Conservation (phyloP, 495 filamentous ascomycete species). For the Penicillium mononematosum region DNA sequence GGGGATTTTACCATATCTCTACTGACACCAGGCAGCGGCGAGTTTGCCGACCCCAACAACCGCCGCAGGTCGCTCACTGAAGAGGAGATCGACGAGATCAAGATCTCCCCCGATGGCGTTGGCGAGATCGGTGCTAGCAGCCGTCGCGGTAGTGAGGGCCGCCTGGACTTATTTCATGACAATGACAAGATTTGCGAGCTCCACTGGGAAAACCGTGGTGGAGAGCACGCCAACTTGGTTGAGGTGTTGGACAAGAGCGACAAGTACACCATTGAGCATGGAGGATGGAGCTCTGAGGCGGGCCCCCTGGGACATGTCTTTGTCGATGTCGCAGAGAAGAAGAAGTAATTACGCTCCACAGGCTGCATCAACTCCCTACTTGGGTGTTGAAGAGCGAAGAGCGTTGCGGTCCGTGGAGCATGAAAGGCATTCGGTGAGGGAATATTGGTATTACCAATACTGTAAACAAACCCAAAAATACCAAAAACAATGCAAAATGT, state of each 20-base stretch:
- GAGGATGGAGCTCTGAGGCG: conserved; percentile 38
- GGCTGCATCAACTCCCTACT: neutral
- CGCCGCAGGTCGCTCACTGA: conserved; percentile 34
- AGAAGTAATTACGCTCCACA: conserved; percentile 22
- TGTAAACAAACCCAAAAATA: neutral
- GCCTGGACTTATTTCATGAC: conserved; percentile 39
- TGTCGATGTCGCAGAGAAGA: conserved; percentile 30
- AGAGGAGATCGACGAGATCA: conserved; percentile 38
- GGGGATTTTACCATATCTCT: neutral
- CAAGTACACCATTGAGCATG: conserved; percentile 35
- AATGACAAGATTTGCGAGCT: conserved; percentile 42
- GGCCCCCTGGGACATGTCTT: conserved; percentile 43
- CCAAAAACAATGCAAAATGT: neutral
- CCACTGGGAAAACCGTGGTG: conserved; percentile 41
- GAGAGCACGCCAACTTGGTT: conserved; percentile 28
- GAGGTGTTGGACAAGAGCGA: conserved; percentile 33
- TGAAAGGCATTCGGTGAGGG: neutral
- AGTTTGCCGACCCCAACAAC: conserved; percentile 32
- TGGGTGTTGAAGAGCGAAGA: neutral
- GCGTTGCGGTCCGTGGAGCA: neutral
- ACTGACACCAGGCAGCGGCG: conserved; percentile 28
- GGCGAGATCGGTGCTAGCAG: conserved; percentile 39
- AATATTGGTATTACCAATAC: neutral
- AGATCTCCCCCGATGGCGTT: conserved; percentile 33
- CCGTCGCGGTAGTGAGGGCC: conserved; percentile 40